Conservation (phyloP, 169 alveolate genomes). For the Hepatocystis sp. region DNA sequence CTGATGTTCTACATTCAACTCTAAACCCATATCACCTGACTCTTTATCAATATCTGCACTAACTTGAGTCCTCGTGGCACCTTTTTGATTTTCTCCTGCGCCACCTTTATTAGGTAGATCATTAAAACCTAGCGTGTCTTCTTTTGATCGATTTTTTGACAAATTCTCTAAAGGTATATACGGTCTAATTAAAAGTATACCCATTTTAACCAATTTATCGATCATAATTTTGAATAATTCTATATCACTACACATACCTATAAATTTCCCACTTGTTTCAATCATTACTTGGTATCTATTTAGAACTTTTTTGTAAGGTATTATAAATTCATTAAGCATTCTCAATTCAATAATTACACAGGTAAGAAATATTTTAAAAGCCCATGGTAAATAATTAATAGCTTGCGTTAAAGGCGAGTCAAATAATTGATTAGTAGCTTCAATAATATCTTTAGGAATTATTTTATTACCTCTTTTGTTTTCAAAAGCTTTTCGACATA, state of each 20-base stretch:
- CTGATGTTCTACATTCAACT: conserved; percentile 63
- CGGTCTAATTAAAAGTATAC: conserved; percentile 82
- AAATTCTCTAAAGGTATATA: conserved; percentile 75
- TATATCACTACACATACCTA: conserved; percentile 63
- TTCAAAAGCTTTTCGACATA: conserved; percentile 83
- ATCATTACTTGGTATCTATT: conserved; percentile 80
- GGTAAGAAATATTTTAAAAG: conserved; percentile 79
- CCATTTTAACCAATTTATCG: conserved; percentile 75
- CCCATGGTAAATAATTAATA: conserved; percentile 77
- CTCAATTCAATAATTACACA: conserved; percentile 79
- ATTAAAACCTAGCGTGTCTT: conserved; percentile 46
- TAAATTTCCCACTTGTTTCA: conserved; percentile 78
- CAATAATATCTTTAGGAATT: conserved; percentile 80
- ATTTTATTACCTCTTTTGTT: conserved; percentile 78
- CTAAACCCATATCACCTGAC: conserved; percentile 70
- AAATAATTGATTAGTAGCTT: conserved; percentile 80
- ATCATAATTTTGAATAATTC: conserved; percentile 78
- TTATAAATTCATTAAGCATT: conserved; percentile 78
- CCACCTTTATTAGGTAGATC: conserved; percentile 13
- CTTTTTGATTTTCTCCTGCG: conserved; percentile 1
- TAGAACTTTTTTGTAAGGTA: conserved; percentile 78
- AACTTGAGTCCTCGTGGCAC: conserved; percentile 29
- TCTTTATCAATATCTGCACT: conserved; percentile 65
- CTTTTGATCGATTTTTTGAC: conserved; percentile 38
- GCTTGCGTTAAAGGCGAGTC: conserved; percentile 82